A percentile compares a stretch with the other conserved stretches of the same genome.
Conservation (phyloP, 345 rosid genomes). For the Streptanthus diversifolius region DNA sequence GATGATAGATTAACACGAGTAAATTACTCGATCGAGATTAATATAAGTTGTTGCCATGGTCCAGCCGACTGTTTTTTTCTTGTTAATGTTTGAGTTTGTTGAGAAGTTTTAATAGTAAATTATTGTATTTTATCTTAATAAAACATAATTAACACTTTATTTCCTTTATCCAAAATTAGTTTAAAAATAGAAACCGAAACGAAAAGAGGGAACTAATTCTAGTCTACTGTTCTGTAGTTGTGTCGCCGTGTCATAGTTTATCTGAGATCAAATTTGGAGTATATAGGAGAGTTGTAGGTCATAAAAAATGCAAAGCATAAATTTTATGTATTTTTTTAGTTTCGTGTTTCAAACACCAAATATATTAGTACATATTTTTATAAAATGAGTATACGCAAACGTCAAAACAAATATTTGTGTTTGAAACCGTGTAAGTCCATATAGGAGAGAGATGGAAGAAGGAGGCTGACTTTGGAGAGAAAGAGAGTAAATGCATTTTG, state of each 20-base stretch:
- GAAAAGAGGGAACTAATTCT: not conserved
- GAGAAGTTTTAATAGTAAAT: not conserved
- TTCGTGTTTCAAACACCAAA: not conserved
- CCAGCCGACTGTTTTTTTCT: not conserved
- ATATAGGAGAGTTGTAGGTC: not conserved
- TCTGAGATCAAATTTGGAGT: not conserved
- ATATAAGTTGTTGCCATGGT: not conserved
- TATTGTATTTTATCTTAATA: not conserved
- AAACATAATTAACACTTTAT: not conserved
- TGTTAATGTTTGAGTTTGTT: not conserved
- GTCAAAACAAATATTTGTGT: constrained; percentile 13
- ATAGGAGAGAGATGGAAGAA: constrained; percentile 15
- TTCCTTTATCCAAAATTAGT: not conserved
- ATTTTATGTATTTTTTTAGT: not conserved
- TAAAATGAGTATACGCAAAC: not conserved
- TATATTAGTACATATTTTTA: not conserved
- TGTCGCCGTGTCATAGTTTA: not conserved
- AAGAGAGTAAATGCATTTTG: constrained; percentile 62
- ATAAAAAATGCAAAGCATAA: not conserved
- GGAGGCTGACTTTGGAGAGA: constrained; percentile 54
- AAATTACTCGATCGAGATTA: not conserved
- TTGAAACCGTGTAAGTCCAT: constrained; percentile 28
- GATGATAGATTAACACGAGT: not conserved
- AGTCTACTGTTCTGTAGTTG: not conserved
- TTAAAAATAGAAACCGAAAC: not conserved